Evolutionary conservation across 306 rosid genomes (phyloP), one percentile per base, ranked within the genome.

Genomic region (Sindora glabra): DNA sequence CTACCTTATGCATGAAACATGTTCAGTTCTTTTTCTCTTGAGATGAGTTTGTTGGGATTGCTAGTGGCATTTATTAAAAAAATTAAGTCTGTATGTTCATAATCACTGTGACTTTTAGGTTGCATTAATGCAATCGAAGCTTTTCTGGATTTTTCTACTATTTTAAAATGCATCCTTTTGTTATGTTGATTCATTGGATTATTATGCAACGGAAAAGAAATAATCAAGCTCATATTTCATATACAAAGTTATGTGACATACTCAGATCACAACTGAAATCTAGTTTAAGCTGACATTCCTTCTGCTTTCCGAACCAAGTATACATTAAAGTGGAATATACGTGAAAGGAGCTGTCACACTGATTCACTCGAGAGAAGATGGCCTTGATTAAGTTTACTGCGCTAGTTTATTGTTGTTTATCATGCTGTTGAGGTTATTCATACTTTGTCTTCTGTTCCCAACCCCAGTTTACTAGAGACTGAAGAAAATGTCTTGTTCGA

Each of bases 111-210:
- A 34, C 40, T 34, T 34, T n/a, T 29, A 34, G 40, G 12, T 34
- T 34, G n/a, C 40, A 34, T 34, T 34, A 10, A 34, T 34, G 2
- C 12, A 6, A 8, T n/a, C 2, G 40, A 6, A 7, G 10, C 30
- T 73, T 59, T 22, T 59, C 12, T 21, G 53, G 55, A 45, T 38
- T 48, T 60, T 13, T 37, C 26, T 9, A 17, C 61, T 24, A 47
- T 34, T 26, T 51, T 15, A 15, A 26, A 29, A 8, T 50, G 5
- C 41, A 34, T 15, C 10, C 18, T 58, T 64, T 48, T 64, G 37
- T 57, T 57, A 56, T 21, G 42, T 72, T 33, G 56, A 56, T 59
- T 44, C 33, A 51, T 27, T 52, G 59, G 44, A 52, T 52, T 64
- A 65, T 34, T 27, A 59, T 73, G 42, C 65, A 72, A 50, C 67